Evolutionary conservation across 371 early-diverging fungal genomes (phyloP).

Genomic region (Mucor saturninus): DNA sequence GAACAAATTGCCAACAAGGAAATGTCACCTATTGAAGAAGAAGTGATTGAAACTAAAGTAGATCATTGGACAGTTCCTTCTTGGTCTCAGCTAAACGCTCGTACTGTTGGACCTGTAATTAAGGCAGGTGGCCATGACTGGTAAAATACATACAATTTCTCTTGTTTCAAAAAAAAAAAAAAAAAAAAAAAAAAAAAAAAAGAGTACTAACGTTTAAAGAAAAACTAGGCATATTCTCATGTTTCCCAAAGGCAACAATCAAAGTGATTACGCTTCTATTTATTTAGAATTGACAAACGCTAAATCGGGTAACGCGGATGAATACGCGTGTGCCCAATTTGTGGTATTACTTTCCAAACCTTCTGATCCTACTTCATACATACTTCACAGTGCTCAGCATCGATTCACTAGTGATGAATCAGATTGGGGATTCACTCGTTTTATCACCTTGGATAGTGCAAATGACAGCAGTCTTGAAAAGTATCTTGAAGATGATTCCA

Average conservation of each 20-base stretch:
- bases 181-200: neutral
- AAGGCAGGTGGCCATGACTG: constrained; percentile 62
- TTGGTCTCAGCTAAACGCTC: constrained; percentile 53
- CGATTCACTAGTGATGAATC: constrained; percentile 81
- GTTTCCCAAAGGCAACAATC: constrained; percentile 89
- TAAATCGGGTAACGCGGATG: constrained; percentile 67
- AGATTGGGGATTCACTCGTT: constrained; percentile 94
- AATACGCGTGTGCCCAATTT: constrained; percentile 84
- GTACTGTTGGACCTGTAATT: constrained; percentile 61
- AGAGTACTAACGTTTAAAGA: neutral
- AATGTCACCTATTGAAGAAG: constrained; percentile 47
- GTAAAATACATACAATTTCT: constrained; percentile 23
- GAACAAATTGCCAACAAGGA: constrained; percentile 33
- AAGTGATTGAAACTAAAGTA: constrained; percentile 46
- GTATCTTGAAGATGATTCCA: constrained; percentile 59
- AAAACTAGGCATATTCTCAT: constrained; percentile 76
- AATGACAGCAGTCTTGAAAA: constrained; percentile 28
- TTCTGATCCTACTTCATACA: constrained; percentile 66
- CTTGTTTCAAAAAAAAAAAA: neutral
- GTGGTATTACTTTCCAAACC: constrained; percentile 75
- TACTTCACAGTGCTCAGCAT: constrained; percentile 70
- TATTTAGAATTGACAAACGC: constrained; percentile 85
- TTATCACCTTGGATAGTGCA: constrained; percentile 47
- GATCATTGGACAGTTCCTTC: constrained; percentile 57
- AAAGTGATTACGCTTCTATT: constrained; percentile 67